Conservation (phyloP, 306 rosid genomes). For the Lathyrus oleraceus region DNA sequence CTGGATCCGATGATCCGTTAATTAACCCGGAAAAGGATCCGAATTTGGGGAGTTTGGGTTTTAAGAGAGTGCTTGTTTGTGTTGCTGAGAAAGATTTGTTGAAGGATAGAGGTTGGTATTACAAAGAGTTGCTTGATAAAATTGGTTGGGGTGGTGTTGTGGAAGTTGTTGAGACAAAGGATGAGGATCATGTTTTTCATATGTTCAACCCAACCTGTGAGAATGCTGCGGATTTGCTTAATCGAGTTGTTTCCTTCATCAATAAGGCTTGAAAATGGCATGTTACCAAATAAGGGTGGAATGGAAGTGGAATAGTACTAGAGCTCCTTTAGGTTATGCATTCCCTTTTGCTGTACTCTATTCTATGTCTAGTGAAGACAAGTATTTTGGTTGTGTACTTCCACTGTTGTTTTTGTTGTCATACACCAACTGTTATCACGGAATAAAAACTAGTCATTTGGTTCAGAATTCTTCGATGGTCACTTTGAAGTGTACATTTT, state of each 20-base stretch:
- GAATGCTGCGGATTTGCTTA: constrained; percentile 40
- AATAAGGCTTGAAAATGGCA: constrained; percentile 18
- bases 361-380: background rate
- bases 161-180: constrained; percentile 50
- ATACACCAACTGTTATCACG: no score
- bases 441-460: no score
- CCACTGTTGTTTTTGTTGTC: no score
- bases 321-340: background rate
- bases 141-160: constrained; percentile 55
- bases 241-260: constrained; percentile 43
- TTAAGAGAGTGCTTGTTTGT: constrained; percentile 55
- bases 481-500: no score
- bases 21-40: constrained; percentile 66
- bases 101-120: constrained; percentile 53
- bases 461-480: no score
- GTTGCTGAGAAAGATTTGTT: constrained; percentile 67
- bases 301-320: background rate
- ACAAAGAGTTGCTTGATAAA: constrained; percentile 48
- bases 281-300: no score
- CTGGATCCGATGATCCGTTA: constrained; percentile 58
- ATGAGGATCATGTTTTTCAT: constrained; percentile 62
- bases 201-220: constrained; percentile 46
- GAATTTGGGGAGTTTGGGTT: constrained; percentile 47
- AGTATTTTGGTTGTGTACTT: no score
- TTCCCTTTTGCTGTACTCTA: background rate